A percentile compares a stretch with the other conserved stretches of the same genome.
phyloP scores from a whole-genome alignment of 2,329 filamentous ascomycete genomes.

The Diplodia intermedia region DNA sequence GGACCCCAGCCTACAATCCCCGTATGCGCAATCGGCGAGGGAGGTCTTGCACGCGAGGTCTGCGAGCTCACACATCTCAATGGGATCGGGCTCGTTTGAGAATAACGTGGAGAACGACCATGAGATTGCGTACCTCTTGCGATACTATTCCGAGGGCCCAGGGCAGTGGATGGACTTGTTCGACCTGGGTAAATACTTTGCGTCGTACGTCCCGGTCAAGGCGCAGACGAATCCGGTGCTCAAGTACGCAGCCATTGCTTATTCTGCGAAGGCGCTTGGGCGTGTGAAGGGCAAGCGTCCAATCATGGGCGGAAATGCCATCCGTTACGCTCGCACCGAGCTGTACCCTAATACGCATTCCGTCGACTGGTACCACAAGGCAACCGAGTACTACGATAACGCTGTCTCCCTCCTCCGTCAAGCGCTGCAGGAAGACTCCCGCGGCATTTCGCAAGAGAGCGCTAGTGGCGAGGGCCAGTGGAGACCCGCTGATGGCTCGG shows the following conservation, averaged over 20 bases:
- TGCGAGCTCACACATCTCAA: slow-evolving; percentile 30
- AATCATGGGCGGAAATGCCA: slow-evolving; percentile 56
- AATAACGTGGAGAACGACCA: slow-evolving; percentile 52
- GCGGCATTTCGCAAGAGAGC: slow-evolving; percentile 39
- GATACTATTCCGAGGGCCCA: slow-evolving; percentile 66
- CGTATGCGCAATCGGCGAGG: slow-evolving; percentile 39
- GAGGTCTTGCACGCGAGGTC: slow-evolving; percentile 19
- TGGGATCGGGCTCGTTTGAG: slow-evolving; percentile 26
- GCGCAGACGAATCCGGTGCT: slow-evolving; percentile 59
- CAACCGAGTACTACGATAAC: slow-evolving; percentile 66
- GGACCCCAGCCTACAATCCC: slow-evolving; percentile 45
- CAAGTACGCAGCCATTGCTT: slow-evolving; percentile 64
- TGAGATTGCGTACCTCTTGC: slow-evolving; percentile 65
- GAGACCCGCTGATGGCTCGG: slow-evolving; percentile 29
- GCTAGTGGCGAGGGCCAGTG: slow-evolving; percentile 34
- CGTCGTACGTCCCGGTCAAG: slow-evolving; percentile 65
- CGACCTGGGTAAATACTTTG: slow-evolving; percentile 65
- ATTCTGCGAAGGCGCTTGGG: slow-evolving; percentile 67
- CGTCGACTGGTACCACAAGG: slow-evolving; percentile 66
- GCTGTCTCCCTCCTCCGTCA: slow-evolving; percentile 59
- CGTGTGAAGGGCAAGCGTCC: slow-evolving; percentile 61
- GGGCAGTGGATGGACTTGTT: slow-evolving; percentile 67
- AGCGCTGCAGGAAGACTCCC: slow-evolving; percentile 45
- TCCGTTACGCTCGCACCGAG: slow-evolving; percentile 60
- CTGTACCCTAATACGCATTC: slow-evolving; percentile 55